Conservation (phyloP, 2,329 filamentous ascomycete genomes). For the Aureobasidium sp. region DNA sequence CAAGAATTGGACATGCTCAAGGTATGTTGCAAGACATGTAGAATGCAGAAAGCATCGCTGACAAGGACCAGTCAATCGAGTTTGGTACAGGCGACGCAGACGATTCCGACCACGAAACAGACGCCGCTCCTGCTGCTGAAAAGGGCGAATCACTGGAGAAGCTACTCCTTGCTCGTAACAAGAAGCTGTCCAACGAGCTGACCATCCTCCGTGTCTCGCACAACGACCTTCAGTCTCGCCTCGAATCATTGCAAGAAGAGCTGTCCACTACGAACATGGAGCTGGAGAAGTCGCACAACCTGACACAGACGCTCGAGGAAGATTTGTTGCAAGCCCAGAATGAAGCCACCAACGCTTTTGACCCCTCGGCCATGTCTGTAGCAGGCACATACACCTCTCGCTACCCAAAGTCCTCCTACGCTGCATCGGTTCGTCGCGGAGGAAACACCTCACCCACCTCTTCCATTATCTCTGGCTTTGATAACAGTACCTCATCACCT, state of each 20-base stretch:
- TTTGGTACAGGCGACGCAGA: conserved; percentile 82
- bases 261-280: conserved; percentile 76
- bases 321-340: conserved; percentile 83
- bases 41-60: conserved; percentile 14
- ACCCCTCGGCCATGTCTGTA: conserved; percentile 77
- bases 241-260: conserved; percentile 75
- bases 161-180: conserved; percentile 83
- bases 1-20: conserved; percentile 94
- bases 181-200: conserved; percentile 89
- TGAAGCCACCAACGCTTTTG: conserved; percentile 73
- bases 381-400: conserved; percentile 83
- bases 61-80: conserved; percentile 63
- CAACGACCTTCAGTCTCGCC: conserved; percentile 73
- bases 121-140: conserved; percentile 39
- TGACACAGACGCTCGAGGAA: conserved; percentile 84
- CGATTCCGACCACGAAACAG: conserved; percentile 46
- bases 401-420: conserved; percentile 56
- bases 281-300: conserved; percentile 70
- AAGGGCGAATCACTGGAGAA: conserved; percentile 77
- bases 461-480: conserved; percentile 96
- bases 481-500: conserved; percentile 47
- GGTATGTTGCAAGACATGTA: conserved; percentile 27
- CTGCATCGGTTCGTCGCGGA: conserved; percentile 53
- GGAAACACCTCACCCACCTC: conserved; percentile 82
- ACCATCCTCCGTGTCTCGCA: conserved; percentile 90